Base-by-base conservation (phyloP, 257 asterid genomes). In the Solanum medicagineum region DNA sequence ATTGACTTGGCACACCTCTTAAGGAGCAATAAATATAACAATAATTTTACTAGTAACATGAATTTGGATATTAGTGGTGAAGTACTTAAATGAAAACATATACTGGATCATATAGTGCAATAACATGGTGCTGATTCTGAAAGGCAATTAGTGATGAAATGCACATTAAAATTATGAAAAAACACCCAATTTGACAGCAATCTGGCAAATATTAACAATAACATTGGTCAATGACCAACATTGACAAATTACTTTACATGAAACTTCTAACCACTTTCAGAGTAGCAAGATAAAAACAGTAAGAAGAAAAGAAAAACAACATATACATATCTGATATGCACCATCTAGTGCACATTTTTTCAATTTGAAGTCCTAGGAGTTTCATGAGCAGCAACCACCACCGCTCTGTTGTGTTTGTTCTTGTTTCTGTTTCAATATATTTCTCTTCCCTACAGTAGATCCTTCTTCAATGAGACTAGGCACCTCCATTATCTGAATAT, bases 381-480 rank as follows among this genome's bases (percentile, higher is more conserved):
- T 89, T 89, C 92, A 94, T 8, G 90, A 90, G 93, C 99, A 95
- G 81, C 99, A 95, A 84, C 92, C 89, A 54, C 94, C 89, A 55
- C 94, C 84, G 15, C 80, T 49, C 17, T 93, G 66, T 62, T 95
- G 90, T 12, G 92, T 54, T 81, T 88, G 86, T 83, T 93, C 98
- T 89, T 91, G 98, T 87, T 93, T 91, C 89, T 93, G 98, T 89
- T 92, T 93, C 60, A 96, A 87, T 88, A 93, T 94, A 89, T 91
- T 94, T 86, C 97, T 91, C 94, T 93, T 96, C 83, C 92, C 94
- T 4, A 82, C 84, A 6, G 89, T 71, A 51, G 96, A 93, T 85
- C 98, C 98, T 90, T 94, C 98, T 91, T 93, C 98, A 66, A 93
- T 87, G 68, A 93, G 93, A 82, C 97, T 91, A 15, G 99, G 99